Conservation (phyloP, 805 yeast species). For the Diddensiella santjacobensis region DNA sequence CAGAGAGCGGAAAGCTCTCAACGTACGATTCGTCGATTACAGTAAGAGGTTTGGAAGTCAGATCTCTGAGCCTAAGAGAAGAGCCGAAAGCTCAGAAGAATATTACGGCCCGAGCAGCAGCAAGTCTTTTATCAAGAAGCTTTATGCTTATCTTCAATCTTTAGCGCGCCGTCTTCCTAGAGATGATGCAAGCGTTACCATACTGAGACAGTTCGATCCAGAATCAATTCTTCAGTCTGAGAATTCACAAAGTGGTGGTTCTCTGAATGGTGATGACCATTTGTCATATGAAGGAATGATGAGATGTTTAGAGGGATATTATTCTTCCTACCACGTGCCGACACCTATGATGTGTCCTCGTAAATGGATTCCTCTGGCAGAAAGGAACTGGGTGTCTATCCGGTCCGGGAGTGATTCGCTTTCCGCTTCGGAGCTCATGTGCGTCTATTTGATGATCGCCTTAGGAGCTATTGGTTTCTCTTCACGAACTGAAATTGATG, state of each 20-base stretch:
- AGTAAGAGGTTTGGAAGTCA: not conserved
- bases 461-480: conserved; percentile 7
- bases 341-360: conserved; percentile 4
- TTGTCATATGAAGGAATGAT: conserved; percentile 4
- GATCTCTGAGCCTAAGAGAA: not conserved
- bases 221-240: not conserved
- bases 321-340: conserved; percentile 1
- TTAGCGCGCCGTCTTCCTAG: not conserved
- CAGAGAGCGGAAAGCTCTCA: not conserved
- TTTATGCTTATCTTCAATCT: not conserved
- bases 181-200: not conserved
- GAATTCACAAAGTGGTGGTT: not conserved
- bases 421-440: not conserved
- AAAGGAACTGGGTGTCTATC: conserved; percentile 5
- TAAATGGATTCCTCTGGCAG: conserved; percentile 6
- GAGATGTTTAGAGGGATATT: conserved; percentile 6
- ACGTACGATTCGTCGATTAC: not conserved
- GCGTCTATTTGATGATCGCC: conserved; percentile 4
- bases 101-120: not conserved
- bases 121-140: not conserved
- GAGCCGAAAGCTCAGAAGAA: not conserved
- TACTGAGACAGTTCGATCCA: not conserved
- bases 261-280: not conserved
- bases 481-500: not conserved
- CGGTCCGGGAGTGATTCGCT: not conserved